Percentiles rank a stretch among this genome's conserved stretches.
Evolutionary conservation across 495 filamentous ascomycete genomes (phyloP).

Genomic region (Hamigera avellanea): DNA sequence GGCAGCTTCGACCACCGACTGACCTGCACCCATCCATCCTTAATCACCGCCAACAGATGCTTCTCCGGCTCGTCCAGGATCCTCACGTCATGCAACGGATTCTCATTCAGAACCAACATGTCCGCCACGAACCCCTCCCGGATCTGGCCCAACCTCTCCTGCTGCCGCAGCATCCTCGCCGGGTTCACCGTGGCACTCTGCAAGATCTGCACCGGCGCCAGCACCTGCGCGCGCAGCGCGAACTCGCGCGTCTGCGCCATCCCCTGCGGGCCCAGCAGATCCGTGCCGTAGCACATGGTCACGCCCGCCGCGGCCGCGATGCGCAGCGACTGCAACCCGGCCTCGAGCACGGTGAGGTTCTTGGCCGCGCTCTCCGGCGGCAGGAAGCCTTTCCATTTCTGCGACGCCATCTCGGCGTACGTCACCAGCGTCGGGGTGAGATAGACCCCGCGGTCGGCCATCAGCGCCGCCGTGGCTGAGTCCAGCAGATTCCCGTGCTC

Average conservation of each 20-base stretch:
- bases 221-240: conserved; percentile 27
- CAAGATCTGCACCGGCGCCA: conserved; percentile 30
- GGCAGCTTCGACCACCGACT: conserved; percentile 30
- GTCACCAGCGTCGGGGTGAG: conserved; percentile 43
- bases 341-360: conserved; percentile 33
- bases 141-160: conserved; percentile 32
- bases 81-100: conserved; percentile 40
- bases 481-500: conserved; percentile 48
- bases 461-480: conserved; percentile 32
- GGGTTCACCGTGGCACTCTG: conserved; percentile 41
- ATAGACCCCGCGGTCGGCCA: conserved; percentile 32
- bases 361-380: conserved; percentile 28
- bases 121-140: conserved; percentile 29
- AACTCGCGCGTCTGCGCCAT: conserved; percentile 40
- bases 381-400: conserved; percentile 29
- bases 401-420: conserved; percentile 35
- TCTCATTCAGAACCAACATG: conserved; percentile 29
- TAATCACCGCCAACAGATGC: conserved; percentile 35
- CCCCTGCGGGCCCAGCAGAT: conserved; percentile 37
- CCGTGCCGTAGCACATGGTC: conserved; percentile 43
- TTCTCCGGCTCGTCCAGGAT: conserved; percentile 34
- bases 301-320: conserved; percentile 36
- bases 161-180: conserved; percentile 32
- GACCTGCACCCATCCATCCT: conserved; percentile 34
- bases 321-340: conserved; percentile 31